Percentiles rank a stretch among this genome's conserved stretches.
phyloP scores from a whole-genome alignment of 495 filamentous ascomycete species.

The Penicillium robsamsonii region DNA sequence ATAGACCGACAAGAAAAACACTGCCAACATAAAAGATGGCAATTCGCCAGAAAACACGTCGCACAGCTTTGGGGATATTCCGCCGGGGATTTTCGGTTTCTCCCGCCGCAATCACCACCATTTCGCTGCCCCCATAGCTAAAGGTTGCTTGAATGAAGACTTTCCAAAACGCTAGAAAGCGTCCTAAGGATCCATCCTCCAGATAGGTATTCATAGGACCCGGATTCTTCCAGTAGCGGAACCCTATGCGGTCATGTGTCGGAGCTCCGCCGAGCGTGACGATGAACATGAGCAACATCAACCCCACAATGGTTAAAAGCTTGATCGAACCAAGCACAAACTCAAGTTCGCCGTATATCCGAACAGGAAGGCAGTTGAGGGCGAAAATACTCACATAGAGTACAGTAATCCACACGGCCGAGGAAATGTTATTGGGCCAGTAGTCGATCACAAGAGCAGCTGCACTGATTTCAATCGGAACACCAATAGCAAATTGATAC shows the following conservation, averaged over 20 bases:
- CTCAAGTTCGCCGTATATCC: conserved; percentile 49
- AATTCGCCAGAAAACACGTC: conserved; percentile 79
- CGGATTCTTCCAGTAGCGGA: conserved; percentile 50
- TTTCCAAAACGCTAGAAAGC: conserved; percentile 47
- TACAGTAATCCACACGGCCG: conserved; percentile 45
- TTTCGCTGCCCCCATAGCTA: conserved; percentile 60
- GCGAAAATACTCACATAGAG: conserved; percentile 44
- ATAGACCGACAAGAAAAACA: conserved; percentile 51
- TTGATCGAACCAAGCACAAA: conserved; percentile 46
- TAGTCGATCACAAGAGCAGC: conserved; percentile 65
- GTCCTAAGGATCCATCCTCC: conserved; percentile 28
- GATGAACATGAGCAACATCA: conserved; percentile 46
- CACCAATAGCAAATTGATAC: conserved; percentile 53
- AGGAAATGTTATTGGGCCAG: conserved; percentile 49
- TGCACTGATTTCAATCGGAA: conserved; percentile 64
- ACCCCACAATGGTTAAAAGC: conserved; percentile 43
- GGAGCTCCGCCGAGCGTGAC: conserved; percentile 43
- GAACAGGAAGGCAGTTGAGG: conserved; percentile 40
- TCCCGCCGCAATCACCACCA: conserved; percentile 72
- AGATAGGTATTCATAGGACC: conserved; percentile 49
- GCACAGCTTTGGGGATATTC: conserved; percentile 73
- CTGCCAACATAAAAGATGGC: conserved; percentile 69
- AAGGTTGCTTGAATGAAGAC: conserved; percentile 41
- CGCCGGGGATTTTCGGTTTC: conserved; percentile 73
- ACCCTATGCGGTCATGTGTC: conserved; percentile 27